phyloP scores from a whole-genome alignment of 140 eudicot genomes.

The Anethum foeniculum region DNA sequence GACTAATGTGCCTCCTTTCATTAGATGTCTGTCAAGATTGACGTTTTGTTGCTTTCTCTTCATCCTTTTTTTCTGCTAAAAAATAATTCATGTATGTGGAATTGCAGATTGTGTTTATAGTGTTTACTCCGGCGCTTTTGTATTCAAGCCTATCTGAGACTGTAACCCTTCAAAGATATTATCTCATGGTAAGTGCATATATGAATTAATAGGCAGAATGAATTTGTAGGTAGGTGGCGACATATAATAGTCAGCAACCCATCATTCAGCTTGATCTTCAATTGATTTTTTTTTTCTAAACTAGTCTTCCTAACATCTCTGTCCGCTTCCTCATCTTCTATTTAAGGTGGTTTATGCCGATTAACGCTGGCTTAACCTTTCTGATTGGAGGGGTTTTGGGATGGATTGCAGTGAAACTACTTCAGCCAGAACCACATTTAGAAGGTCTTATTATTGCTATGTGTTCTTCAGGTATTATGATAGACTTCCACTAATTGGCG shows the following conservation, averaged over 20 bases:
- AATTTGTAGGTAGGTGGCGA: neutral
- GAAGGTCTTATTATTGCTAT: conserved; percentile 64
- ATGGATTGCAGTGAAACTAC: conserved; percentile 62
- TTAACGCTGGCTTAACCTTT: conserved; percentile 66
- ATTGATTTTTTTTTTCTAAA: neutral
- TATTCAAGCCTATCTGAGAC: conserved; percentile 68
- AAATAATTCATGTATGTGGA: neutral
- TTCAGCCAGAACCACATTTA: conserved; percentile 60
- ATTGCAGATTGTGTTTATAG: conserved; percentile 69
- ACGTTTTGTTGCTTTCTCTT: neutral
- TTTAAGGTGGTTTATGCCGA: conserved; percentile 82
- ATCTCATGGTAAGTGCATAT: conserved; percentile 51
- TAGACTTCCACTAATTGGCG: neutral
- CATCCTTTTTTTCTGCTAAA: neutral
- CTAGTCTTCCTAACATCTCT: neutral
- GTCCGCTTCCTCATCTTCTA: neutral
- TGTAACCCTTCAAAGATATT: conserved; percentile 60
- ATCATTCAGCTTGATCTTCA: neutral
- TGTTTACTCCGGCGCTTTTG: conserved; percentile 71
- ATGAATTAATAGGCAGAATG: neutral
- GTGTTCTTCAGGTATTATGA: conserved; percentile 59
- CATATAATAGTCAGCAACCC: neutral
- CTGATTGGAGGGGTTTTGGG: conserved; percentile 66
- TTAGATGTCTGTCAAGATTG: neutral
- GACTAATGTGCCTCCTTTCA: neutral